Evolutionary conservation across 495 filamentous ascomycete species (phyloP), one percentile per base, ranked within the genome.

Genomic region (Aspergillus bertholletiae): DNA sequence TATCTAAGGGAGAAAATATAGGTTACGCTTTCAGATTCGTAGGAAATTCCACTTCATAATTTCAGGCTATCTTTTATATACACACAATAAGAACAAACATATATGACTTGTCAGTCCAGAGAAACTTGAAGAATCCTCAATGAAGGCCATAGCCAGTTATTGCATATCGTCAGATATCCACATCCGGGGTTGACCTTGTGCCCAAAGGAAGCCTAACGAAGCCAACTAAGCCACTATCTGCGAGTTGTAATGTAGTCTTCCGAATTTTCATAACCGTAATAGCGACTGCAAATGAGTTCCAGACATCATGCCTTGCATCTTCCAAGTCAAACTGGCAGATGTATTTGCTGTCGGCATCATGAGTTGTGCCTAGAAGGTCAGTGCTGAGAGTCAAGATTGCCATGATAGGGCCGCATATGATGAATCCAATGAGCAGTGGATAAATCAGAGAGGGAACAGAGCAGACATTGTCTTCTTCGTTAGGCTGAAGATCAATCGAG

Each of bases 201-300:
- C 6, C 27, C 20, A 6, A 27, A 7, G 21, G 2, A 49, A 22
- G 21, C 51, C 48, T 54, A 45, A 24, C 28, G 32, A 40, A 58
- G 5, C 59, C 58, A 11, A 51, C 51, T 17, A 50, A 17, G 1
- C 55, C 52, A 13, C 57, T 28, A 26, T 49, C n/a, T 2, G 66
- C 57, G 26, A 79, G 59, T n/a, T 62, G 50, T 15, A 57, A 35
- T 65, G 77, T 64, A 23, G 67, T 70, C 20, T 66, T 66, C 20
- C 74, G 62, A 13, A 71, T 63, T 54, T 70, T 60, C 56, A 73
- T 64, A 7, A 77, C 61, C 4, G 65, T 53, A 32, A 79, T 75
- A 1, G 74, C 69, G 26, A 79, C 41, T 1, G 74, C 72, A 24
- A 79, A 63, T 7, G 74, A 74, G 53, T 75, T 74, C 77, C 77